Conservation (phyloP, 2,329 filamentous ascomycete species). For the Periconia digitata region DNA sequence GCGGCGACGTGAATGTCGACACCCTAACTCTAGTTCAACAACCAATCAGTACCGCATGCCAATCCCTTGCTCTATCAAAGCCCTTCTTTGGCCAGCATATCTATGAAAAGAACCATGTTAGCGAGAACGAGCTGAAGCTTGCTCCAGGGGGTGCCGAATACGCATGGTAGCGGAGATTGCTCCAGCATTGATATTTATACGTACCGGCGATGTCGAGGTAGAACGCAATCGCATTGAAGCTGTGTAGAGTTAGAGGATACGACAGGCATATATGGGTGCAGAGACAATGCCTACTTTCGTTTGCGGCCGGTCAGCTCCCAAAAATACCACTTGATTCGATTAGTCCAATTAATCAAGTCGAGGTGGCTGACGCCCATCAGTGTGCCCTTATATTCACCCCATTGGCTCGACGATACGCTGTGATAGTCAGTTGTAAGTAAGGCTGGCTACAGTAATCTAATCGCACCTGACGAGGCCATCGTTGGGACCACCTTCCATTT, state of each 20-base stretch:
- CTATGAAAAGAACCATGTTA: constrained; percentile 13
- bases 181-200: constrained; percentile 7
- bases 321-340: constrained; percentile 60
- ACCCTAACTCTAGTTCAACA: too few species aligned
- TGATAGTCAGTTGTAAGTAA: neutral
- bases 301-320: constrained; percentile 59
- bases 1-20: too few species aligned
- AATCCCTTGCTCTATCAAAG: constrained; percentile 29
- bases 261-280: neutral
- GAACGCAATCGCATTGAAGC: constrained; percentile 66
- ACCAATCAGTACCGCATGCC: too few species aligned
- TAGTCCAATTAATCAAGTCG: constrained; percentile 69
- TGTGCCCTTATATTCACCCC: constrained; percentile 66
- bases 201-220: constrained; percentile 66
- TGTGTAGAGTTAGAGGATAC: constrained; percentile 29
- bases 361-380: constrained; percentile 65
- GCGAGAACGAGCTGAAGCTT: neutral
- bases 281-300: constrained; percentile 49
- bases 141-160: neutral
- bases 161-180: neutral
- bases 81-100: constrained; percentile 43
- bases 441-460: neutral
- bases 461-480: constrained; percentile 62
- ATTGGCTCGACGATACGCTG: constrained; percentile 59
- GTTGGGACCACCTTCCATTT: constrained; percentile 59